A percentile compares a stretch with the other conserved stretches of the same genome.
phyloP scores from a whole-genome alignment of 257 asterid species.

The Striga asiatica region DNA sequence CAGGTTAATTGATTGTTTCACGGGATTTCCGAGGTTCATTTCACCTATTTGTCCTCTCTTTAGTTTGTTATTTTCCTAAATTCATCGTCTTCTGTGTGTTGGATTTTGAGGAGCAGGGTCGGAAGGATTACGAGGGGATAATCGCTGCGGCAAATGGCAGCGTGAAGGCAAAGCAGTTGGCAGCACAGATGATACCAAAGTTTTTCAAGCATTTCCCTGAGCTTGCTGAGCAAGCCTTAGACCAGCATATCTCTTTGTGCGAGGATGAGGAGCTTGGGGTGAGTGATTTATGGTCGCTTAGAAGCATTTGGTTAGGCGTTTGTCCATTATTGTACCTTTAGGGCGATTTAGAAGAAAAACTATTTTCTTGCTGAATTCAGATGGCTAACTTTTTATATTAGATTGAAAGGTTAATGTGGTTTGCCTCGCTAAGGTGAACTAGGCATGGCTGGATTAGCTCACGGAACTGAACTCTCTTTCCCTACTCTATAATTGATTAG shows the following conservation, averaged over 20 bases:
- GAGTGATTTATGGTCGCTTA: no score
- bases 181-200: conserved; percentile 94
- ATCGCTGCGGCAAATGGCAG: conserved; percentile 74
- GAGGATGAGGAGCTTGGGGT: conserved; percentile 86
- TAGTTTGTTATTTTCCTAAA: not conserved
- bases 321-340: no score
- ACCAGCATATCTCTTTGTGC: conserved; percentile 63
- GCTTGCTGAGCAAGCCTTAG: conserved; percentile 76
- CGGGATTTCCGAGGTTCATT: not conserved
- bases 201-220: conserved; percentile 69
- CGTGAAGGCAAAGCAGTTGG: conserved; percentile 83
- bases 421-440: no score
- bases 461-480: no score
- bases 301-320: no score
- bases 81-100: not conserved
- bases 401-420: no score
- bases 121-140: conserved; percentile 69
- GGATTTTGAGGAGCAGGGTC: conserved; percentile 31
- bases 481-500: no score
- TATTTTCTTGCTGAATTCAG: no score
- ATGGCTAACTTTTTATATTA: no score
- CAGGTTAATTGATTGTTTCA: conserved; percentile 31
- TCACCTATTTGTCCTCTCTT: not conserved
- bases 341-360: no score
- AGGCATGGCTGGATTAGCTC: no score